phyloP scores from a whole-genome alignment of 257 asterid genomes.

The Mitragyna speciosa region DNA sequence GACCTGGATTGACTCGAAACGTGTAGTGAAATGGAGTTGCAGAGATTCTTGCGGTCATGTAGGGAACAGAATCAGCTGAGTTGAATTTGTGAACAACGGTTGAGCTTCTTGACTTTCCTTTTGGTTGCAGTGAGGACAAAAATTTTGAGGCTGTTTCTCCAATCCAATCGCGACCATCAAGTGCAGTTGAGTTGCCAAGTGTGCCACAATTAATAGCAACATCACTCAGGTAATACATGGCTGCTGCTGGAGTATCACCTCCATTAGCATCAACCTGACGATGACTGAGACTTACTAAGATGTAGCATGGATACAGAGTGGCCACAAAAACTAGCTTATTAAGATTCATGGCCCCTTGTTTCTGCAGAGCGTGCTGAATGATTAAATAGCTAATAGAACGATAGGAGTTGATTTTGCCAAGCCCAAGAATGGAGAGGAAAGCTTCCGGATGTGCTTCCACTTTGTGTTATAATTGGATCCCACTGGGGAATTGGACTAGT shows the following conservation, averaged over 20 bases:
- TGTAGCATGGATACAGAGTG: no score
- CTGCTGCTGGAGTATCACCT: background rate
- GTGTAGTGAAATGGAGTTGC: slow-evolving; percentile 6
- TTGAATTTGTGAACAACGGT: background rate
- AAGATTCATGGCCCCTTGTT: background rate
- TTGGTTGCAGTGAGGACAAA: background rate
- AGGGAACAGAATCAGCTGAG: slow-evolving; percentile 14
- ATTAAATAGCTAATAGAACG: no score
- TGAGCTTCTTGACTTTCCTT: slow-evolving; percentile 15
- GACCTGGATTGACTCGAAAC: slow-evolving; percentile 22
- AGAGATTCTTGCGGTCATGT: slow-evolving; percentile 12
- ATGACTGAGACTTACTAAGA: background rate
- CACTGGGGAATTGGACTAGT: no score
- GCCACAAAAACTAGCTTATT: background rate
- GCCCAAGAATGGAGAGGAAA: background rate
- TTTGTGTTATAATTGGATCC: no score
- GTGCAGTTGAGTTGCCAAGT: slow-evolving; percentile 7
- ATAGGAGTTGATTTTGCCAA: background rate
- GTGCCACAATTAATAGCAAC: slow-evolving; percentile 20
- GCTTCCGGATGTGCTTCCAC: background rate
- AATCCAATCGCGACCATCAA: slow-evolving; percentile 25
- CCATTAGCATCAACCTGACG: background rate
- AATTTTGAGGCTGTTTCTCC: slow-evolving; percentile 10
- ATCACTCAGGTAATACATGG: background rate
- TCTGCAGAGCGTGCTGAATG: no score